Percentiles rank a stretch among this genome's conserved stretches.
phyloP scores from a whole-genome alignment of 139 green algal species.

The Coelastrella sp. region DNA sequence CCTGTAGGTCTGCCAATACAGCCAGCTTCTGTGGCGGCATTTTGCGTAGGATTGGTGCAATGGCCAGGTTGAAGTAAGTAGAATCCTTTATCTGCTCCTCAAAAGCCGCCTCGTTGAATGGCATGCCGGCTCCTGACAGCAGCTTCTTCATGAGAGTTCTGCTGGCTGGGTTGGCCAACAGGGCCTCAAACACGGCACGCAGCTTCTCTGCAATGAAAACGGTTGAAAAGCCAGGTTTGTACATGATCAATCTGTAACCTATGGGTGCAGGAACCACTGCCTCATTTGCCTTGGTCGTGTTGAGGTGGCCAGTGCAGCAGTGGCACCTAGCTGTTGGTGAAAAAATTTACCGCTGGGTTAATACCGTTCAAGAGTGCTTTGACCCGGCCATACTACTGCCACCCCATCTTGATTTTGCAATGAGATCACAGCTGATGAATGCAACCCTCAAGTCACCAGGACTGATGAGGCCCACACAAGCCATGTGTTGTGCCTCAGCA shows the following conservation, averaged over 20 bases:
- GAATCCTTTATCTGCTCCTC: constrained; percentile 42
- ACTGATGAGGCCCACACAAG: too few species aligned
- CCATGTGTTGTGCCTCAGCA: too few species aligned
- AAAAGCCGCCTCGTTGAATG: constrained; percentile 45
- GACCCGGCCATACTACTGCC: too few species aligned
- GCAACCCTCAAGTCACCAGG: too few species aligned
- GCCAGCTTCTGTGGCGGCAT: constrained; percentile 41
- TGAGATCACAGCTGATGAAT: too few species aligned
- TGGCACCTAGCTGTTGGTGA: neutral
- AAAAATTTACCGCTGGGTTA: too few species aligned
- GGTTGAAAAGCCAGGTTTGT: neutral
- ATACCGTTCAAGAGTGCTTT: too few species aligned
- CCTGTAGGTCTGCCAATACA: constrained; percentile 35
- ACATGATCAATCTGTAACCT: neutral
- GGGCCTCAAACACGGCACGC: constrained; percentile 32
- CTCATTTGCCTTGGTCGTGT: too few species aligned
- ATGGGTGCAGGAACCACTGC: neutral
- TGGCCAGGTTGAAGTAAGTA: constrained; percentile 40
- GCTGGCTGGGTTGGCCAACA: constrained; percentile 34
- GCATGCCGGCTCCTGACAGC: constrained; percentile 30
- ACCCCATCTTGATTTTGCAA: too few species aligned
- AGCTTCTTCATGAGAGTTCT: constrained; percentile 41
- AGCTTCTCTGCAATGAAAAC: constrained; percentile 34
- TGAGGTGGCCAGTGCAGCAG: too few species aligned
- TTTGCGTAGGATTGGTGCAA: constrained; percentile 37